phyloP scores from a whole-genome alignment of 192 early-diverging fungal genomes.

The Fimicolochytrium jonesii region DNA sequence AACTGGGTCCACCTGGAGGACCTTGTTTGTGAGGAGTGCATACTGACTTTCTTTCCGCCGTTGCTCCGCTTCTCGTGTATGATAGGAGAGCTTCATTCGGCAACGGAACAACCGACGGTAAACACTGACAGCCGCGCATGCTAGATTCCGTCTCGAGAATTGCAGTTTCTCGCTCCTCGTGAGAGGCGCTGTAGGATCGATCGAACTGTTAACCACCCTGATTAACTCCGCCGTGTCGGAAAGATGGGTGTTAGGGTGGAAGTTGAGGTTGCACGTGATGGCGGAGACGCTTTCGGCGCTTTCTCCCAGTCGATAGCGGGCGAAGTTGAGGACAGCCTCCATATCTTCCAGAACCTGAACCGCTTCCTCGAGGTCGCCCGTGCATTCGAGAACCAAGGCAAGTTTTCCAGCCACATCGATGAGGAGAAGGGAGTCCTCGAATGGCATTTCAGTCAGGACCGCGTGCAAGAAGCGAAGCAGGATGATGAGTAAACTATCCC shows the following conservation, averaged over 20 bases:
- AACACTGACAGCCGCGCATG: conserved; percentile 20
- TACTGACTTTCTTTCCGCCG: conserved; percentile 23
- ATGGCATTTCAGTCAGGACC: conserved; percentile 24
- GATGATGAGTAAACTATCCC: conserved; percentile 27
- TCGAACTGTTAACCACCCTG: too few species aligned
- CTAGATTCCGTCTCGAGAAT: conserved; percentile 6
- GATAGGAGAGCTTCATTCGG: conserved; percentile 23
- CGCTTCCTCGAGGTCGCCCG: conserved; percentile 22
- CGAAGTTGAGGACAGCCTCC: conserved; percentile 7
- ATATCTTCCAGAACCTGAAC: conserved; percentile 26
- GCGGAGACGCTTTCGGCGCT: conserved; percentile 11
- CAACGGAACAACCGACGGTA: conserved; percentile 27
- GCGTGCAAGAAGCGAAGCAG: conserved; percentile 26
- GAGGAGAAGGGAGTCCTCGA: conserved; percentile 24
- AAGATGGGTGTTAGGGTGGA: too few species aligned
- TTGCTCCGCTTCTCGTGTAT: not conserved
- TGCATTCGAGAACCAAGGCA: conserved; percentile 29
- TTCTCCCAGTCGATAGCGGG: conserved; percentile 24
- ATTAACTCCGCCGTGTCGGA: too few species aligned
- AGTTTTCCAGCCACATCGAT: conserved; percentile 26
- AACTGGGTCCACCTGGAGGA: not conserved
- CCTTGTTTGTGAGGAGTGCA: conserved; percentile 32
- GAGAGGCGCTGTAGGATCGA: too few species aligned
- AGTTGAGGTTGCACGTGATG: conserved; percentile 30
- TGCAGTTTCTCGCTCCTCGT: not conserved